phyloP scores from a whole-genome alignment of 1,284 basidiomycete genomes.

The Tausonia pullulans region DNA sequence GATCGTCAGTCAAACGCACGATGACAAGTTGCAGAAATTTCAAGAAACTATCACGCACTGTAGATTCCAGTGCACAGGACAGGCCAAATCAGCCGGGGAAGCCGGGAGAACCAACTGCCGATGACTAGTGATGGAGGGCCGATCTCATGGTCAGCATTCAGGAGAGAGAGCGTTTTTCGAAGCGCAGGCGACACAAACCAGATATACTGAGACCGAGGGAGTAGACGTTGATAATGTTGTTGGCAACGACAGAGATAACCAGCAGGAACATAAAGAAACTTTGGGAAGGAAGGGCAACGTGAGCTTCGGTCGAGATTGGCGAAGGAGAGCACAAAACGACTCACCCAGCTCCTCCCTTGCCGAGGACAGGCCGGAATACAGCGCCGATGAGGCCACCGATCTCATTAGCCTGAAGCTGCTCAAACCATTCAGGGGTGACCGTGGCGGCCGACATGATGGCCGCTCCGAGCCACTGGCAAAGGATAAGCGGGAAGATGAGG shows the following conservation, averaged over 20 bases:
- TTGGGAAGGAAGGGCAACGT: not conserved
- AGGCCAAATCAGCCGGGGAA: conserved; percentile 34
- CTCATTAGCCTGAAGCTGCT: conserved; percentile 23
- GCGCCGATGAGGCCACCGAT: conserved; percentile 34
- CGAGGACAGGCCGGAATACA: conserved; percentile 23
- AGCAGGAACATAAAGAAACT: conserved; percentile 30
- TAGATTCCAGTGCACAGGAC: conserved; percentile 32
- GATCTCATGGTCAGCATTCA: too few relatives aligned
- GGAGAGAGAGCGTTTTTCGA: too few relatives aligned
- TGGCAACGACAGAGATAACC: conserved; percentile 32
- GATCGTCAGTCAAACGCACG: conserved; percentile 11
- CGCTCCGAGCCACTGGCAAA: conserved; percentile 32
- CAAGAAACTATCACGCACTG: conserved; percentile 14
- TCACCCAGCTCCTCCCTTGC: not conserved
- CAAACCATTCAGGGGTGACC: conserved; percentile 24
- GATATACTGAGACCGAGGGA: conserved; percentile 29
- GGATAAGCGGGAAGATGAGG: conserved; percentile 32
- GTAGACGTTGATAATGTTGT: conserved; percentile 31
- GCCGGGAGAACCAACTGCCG: conserved; percentile 25
- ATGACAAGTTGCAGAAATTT: not conserved
- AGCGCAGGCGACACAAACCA: too few relatives aligned
- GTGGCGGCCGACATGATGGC: conserved; percentile 30
- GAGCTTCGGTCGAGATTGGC: too few relatives aligned
- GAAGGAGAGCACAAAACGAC: too few relatives aligned
- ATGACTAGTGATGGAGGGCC: conserved; percentile 20